These are phyloP conservation scores for Strobilomyces confusus DNA, from an alignment of 768 basidiomycete genomes.

Conservation along the genomic window DNA sequence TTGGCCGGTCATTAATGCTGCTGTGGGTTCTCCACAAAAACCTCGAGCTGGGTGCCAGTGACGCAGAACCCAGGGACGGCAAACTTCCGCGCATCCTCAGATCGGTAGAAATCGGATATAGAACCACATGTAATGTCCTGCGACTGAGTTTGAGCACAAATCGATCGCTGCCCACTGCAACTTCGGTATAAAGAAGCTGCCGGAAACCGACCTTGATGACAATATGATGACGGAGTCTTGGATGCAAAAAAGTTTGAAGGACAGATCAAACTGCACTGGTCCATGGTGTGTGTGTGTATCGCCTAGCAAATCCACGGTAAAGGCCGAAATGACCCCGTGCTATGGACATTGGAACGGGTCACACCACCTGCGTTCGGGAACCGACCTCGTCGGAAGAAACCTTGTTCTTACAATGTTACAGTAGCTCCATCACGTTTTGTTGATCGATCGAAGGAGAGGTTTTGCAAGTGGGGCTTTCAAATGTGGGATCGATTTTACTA, in stretches of 20 bases:
- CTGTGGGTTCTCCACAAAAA: background rate
- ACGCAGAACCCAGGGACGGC: background rate
- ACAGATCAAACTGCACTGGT: background rate
- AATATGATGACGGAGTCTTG: background rate
- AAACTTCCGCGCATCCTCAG: background rate
- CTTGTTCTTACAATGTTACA: background rate
- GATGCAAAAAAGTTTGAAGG: background rate
- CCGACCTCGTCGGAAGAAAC: constrained; percentile 3
- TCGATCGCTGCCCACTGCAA: background rate
- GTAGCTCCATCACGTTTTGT: background rate
- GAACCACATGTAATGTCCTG: background rate
- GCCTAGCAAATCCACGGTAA: background rate
- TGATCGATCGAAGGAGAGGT: background rate
- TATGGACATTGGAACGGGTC: background rate
- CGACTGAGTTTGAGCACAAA: background rate
- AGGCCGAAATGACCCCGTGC: background rate
- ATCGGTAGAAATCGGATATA: background rate
- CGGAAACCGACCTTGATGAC: background rate
- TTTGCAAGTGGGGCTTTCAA: background rate
- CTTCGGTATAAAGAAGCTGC: background rate
- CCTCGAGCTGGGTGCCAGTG: background rate
- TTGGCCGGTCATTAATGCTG: background rate
- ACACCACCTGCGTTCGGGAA: background rate
- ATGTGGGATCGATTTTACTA: background rate
- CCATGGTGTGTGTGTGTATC: background rate